A percentile compares a stretch with the other conserved stretches of the same genome.
phyloP scores from a whole-genome alignment of 306 rosid species.

The Elaeagnus macrophylla region DNA sequence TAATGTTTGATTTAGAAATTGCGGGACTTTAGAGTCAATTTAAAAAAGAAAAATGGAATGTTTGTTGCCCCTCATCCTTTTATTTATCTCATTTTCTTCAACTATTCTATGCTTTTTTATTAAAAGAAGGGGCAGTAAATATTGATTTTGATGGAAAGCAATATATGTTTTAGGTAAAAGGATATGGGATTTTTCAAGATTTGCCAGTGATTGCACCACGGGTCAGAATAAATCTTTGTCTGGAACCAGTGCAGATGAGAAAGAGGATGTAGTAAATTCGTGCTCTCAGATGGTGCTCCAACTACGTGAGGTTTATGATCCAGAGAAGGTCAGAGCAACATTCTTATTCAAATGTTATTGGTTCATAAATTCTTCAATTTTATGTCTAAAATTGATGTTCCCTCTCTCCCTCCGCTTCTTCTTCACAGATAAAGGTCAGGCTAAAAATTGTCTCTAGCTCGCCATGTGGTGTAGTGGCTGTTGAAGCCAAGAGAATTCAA shows the following conservation, averaged over 20 bases:
- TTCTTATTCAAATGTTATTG: conserved; percentile 4
- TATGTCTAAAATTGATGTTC: conserved; percentile 15
- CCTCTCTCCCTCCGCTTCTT: background rate
- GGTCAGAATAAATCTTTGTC: conserved; percentile 43
- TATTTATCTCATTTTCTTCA: background rate
- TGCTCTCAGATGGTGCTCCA: conserved; percentile 83
- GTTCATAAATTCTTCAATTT: background rate
- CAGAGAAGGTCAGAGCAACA: conserved; percentile 53
- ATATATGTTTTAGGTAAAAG: conserved; percentile 48
- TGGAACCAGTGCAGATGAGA: conserved; percentile 60
- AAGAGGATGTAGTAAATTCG: conserved; percentile 64
- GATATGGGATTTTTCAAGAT: conserved; percentile 61
- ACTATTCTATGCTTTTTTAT: background rate
- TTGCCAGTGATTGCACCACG: conserved; percentile 56
- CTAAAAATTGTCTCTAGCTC: conserved; percentile 56
- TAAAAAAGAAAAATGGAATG: too few relatives aligned
- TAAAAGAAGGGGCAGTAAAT: background rate
- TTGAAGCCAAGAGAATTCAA: conserved; percentile 75
- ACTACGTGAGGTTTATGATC: conserved; percentile 71
- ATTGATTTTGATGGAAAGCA: conserved; percentile 13
- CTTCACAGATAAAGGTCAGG: conserved; percentile 69
- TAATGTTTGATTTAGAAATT: too few relatives aligned
- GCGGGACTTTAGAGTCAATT: too few relatives aligned
- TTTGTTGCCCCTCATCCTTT: too few relatives aligned
- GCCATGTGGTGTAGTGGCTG: conserved; percentile 59